These are phyloP conservation scores for Debaryomyces nepalensis DNA, from an alignment of 1,139 yeast genomes.

Conservation along the genomic window DNA sequence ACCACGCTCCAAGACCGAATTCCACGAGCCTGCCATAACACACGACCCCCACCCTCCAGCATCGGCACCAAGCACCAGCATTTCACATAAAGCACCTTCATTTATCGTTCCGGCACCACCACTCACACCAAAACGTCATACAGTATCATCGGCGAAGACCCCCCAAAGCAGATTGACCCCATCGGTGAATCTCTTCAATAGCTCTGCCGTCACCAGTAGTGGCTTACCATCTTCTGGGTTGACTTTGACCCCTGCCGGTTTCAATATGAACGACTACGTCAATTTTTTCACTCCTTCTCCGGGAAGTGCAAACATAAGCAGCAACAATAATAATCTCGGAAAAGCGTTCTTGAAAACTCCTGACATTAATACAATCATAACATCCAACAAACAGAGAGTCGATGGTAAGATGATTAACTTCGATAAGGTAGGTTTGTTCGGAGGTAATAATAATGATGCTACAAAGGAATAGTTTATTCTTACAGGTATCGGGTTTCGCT, in stretches of 20 bases:
- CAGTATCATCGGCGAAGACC: slow-evolving; percentile 36
- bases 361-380: slow-evolving; percentile 42
- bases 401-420: slow-evolving; percentile 53
- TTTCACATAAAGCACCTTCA: slow-evolving; percentile 19
- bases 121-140: slow-evolving; percentile 50
- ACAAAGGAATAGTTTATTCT: slow-evolving; percentile 15
- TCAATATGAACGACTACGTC: slow-evolving; percentile 82
- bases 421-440: slow-evolving; percentile 39
- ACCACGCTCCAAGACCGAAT: slow-evolving; percentile 29
- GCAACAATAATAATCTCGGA: slow-evolving; percentile 19
- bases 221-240: slow-evolving; percentile 51
- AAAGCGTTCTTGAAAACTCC: slow-evolving; percentile 47
- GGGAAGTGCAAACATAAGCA: slow-evolving; percentile 30
- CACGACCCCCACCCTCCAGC: slow-evolving; percentile 14
- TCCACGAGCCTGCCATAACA: slow-evolving; percentile 4
- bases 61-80: slow-evolving; percentile 10
- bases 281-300: slow-evolving; percentile 81
- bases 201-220: slow-evolving; percentile 22
- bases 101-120: slow-evolving; percentile 52
- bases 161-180: slow-evolving; percentile 53
- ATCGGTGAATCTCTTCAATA: slow-evolving; percentile 39
- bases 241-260: slow-evolving; percentile 66
- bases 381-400: slow-evolving; percentile 31
- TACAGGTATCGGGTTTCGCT: too few species aligned
- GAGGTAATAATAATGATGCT: slow-evolving; percentile 18